Evolutionary conservation across 2,329 filamentous ascomycete species (phyloP).

Genomic region (Xylariaceae sp.): DNA sequence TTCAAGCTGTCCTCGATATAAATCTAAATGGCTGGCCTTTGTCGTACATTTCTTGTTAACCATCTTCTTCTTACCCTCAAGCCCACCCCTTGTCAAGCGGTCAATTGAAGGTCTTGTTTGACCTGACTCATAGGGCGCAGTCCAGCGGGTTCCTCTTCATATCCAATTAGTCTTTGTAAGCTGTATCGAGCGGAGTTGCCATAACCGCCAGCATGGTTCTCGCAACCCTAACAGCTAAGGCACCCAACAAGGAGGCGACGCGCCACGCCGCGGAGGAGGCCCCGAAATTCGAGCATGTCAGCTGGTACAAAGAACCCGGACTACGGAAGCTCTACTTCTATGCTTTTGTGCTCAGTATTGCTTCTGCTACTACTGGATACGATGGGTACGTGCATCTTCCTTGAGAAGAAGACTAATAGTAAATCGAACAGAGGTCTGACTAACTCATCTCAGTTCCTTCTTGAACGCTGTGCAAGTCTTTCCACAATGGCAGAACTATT

Average conservation of each 20-base stretch:
- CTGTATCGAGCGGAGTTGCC: background rate
- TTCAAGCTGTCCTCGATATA: constrained; percentile 28
- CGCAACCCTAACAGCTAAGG: constrained; percentile 20
- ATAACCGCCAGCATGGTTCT: constrained; percentile 27
- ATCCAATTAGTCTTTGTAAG: background rate
- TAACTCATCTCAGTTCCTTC: constrained; percentile 45
- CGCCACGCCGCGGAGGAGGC: constrained; percentile 51
- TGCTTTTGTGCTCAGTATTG: constrained; percentile 56
- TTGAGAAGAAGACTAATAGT: background rate
- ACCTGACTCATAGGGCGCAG: background rate
- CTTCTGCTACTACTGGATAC: constrained; percentile 62
- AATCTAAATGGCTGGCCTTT: constrained; percentile 28
- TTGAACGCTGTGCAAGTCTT: constrained; percentile 53
- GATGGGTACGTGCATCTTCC: constrained; percentile 52
- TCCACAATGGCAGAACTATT: constrained; percentile 53
- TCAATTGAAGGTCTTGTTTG: constrained; percentile 9
- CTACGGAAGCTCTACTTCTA: constrained; percentile 62
- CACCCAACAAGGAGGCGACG: constrained; percentile 25
- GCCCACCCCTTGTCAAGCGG: background rate
- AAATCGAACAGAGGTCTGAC: constrained; percentile 1
- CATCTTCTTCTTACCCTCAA: constrained; percentile 8
- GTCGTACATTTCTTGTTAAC: constrained; percentile 3
- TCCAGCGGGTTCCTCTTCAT: constrained; percentile 7
- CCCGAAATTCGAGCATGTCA: constrained; percentile 56
- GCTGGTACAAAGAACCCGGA: constrained; percentile 61